Evolutionary conservation across 768 basidiomycete genomes (phyloP), one percentile per base, ranked within the genome.

Genomic region (Crepidotus variabilis): DNA sequence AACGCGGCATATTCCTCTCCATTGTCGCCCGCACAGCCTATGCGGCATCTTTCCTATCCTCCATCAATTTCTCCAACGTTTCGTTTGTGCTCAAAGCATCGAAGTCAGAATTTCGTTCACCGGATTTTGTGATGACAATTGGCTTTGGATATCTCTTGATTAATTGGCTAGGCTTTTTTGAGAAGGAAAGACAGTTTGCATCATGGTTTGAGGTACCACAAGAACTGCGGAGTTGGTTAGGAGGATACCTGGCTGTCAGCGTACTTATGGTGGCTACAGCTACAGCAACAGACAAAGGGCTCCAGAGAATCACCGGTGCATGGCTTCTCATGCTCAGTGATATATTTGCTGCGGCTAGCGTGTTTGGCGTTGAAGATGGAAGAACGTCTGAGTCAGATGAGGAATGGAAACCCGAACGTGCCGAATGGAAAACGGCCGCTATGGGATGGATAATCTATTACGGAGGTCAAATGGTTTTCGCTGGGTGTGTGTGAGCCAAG

Each of bases 261-360:
- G 54, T 64, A 39, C 61, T 55, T 2, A 67, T 67, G 65, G 65
- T 67, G 33, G 63, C 60, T 6, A 62, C 61, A 18, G 66, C 68
- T n/a, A 67, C 63, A 21, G 66, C 63, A 18, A 66, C 68, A 10
- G 68, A 67, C 53, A 35, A 36, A 22, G 66, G 64, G 21, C 52
- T 52, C 33, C 64, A 66, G 43, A 61, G 52, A 45, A 66, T 59
- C 28, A 39, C 60, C 2, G 59, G 63, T 8, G 63, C 63, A 1
- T 65, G 66, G 63, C 54, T 63, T 20, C 63, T 66, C 56, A 60
- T 67, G 63, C 57, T 64, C 47, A 66, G 67, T 57, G 65, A 66
- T 50, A 24, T 67, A 2, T 67, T 69, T 54, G 59, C 65, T n/a
- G 66, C 63, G 8, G 54, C 55, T 2, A 60, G 65, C 39, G 59